Percentiles rank a stretch among this genome's conserved stretches.
These are phyloP conservation scores for Cucurbitaria berberidis DNA, from an alignment of 2,329 filamentous ascomycete genomes.

Conservation along the genomic window DNA sequence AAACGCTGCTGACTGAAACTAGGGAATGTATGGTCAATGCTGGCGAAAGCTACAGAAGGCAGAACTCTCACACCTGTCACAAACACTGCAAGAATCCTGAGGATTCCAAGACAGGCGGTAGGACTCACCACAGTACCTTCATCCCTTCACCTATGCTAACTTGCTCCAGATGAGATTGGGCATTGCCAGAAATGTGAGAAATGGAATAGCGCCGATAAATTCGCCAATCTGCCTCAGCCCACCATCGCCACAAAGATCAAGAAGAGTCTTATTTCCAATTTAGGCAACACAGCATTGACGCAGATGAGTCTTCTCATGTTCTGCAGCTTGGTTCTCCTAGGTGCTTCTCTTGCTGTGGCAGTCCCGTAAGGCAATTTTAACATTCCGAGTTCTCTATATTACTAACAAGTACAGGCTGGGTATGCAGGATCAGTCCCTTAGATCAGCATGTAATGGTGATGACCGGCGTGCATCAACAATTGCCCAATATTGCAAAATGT, in stretches of 20 bases:
- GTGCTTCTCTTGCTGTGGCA: slow-evolving; percentile 25
- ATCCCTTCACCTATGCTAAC: neutral
- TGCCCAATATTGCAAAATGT: slow-evolving; percentile 8
- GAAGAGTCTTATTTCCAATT: slow-evolving; percentile 35
- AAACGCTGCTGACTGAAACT: neutral
- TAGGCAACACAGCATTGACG: slow-evolving; percentile 39
- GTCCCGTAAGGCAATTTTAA: slow-evolving; percentile 12
- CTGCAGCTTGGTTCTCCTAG: slow-evolving; percentile 27
- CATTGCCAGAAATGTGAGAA: slow-evolving; percentile 43
- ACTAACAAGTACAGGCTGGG: slow-evolving; percentile 1
- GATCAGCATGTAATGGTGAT: slow-evolving; percentile 8
- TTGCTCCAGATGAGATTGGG: slow-evolving; percentile 33
- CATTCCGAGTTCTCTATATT: neutral
- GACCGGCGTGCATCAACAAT: neutral
- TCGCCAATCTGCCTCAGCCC: slow-evolving; percentile 30
- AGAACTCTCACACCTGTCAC: slow-evolving; percentile 35
- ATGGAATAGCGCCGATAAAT: slow-evolving; percentile 29
- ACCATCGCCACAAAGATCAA: slow-evolving; percentile 42
- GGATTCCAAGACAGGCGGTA: slow-evolving; percentile 29
- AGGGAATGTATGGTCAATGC: slow-evolving; percentile 45
- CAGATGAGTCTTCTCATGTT: slow-evolving; percentile 37
- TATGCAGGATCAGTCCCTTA: slow-evolving; percentile 2
- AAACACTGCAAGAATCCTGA: slow-evolving; percentile 36
- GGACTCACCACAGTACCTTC: neutral
- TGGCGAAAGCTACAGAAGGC: slow-evolving; percentile 30